phyloP scores from a whole-genome alignment of 208 protist species.

The Leptomonas pyrrhocoris region DNA sequence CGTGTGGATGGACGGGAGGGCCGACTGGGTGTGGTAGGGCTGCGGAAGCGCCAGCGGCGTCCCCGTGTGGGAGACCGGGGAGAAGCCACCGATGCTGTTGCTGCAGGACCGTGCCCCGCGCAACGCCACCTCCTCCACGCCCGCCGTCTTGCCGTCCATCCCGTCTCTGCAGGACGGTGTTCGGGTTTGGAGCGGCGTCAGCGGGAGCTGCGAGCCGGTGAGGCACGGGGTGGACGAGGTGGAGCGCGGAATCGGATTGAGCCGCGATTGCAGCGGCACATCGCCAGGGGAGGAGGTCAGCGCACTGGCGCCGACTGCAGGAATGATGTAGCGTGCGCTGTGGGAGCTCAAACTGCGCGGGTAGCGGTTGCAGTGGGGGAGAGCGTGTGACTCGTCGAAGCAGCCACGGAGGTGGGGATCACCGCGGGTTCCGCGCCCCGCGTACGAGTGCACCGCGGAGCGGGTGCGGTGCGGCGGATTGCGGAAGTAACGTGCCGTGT shows the following conservation, averaged over 20 bases:
- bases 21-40: neutral
- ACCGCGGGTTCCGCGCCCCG: neutral
- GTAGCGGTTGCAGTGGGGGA: neutral
- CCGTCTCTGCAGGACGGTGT: neutral
- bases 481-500: neutral
- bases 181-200: neutral
- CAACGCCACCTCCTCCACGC: neutral
- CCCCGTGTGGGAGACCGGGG: neutral
- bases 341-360: constrained; percentile 20
- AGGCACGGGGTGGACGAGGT: constrained; percentile 1
- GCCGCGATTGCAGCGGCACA: constrained; percentile 1
- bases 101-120: neutral
- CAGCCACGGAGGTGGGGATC: neutral
- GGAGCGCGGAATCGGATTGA: constrained; percentile 12
- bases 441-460: neutral
- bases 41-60: neutral
- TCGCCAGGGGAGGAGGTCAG: neutral
- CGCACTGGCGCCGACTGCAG: neutral
- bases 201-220: neutral
- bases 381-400: neutral
- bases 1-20: constrained; percentile 9
- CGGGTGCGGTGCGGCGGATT: constrained; percentile 7
- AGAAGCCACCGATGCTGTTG: neutral
- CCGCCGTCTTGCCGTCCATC: neutral
- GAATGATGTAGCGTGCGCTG: neutral